Percentiles rank a stretch among this genome's conserved stretches.
These are phyloP conservation scores for Arabidopsis suecica DNA, from an alignment of 345 rosid genomes.

Conservation along the genomic window DNA sequence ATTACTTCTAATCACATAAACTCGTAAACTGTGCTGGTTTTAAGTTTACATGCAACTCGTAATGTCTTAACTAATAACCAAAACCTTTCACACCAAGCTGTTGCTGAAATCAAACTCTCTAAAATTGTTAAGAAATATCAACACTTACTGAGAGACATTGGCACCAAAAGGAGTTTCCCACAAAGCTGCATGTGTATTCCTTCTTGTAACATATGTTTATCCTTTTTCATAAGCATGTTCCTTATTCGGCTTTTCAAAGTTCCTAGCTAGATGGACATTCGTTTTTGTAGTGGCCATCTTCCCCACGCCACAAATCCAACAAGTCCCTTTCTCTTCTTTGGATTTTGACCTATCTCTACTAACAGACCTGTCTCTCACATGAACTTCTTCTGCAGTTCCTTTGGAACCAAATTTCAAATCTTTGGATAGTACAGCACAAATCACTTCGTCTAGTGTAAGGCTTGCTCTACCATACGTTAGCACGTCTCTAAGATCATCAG, in stretches of 20 bases:
- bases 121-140: background rate
- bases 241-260: background rate
- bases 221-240: background rate
- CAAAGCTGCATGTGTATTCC: background rate
- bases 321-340: background rate
- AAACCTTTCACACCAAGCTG: too few relatives aligned
- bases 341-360: background rate
- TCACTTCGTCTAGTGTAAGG: slow-evolving; percentile 15
- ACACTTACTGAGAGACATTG: background rate
- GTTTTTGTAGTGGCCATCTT: slow-evolving; percentile 17
- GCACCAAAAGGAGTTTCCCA: too few relatives aligned
- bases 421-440: background rate
- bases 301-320: slow-evolving; percentile 31
- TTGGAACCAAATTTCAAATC: background rate
- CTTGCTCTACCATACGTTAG: background rate
- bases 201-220: background rate
- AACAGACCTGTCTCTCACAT: background rate
- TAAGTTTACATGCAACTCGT: too few relatives aligned
- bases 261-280: slow-evolving; percentile 9
- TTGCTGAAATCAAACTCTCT: too few relatives aligned
- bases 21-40: too few relatives aligned
- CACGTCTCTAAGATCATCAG: too few relatives aligned
- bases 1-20: too few relatives aligned
- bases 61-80: too few relatives aligned
- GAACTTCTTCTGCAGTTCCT: background rate